These are phyloP conservation scores for Fusarium robinianum DNA, from an alignment of 2,329 filamentous ascomycete species.

Conservation along the genomic window DNA sequence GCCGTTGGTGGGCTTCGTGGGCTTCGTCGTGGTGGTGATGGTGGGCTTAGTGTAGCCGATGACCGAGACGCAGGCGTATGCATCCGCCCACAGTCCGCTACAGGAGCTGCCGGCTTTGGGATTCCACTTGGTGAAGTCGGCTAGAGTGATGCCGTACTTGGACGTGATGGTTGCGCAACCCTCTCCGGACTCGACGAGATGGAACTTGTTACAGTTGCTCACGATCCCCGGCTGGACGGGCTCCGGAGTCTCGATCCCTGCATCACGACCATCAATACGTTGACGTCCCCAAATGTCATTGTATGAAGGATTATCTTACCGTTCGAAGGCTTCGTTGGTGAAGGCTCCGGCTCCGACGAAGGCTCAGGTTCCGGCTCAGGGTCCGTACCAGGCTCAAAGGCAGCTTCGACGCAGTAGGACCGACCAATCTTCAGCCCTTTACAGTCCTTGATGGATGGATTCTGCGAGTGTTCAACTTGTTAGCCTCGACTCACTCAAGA, in stretches of 20 bases:
- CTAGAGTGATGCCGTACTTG: constrained; percentile 9
- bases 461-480: background rate
- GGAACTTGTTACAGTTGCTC: constrained; percentile 22
- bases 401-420: background rate
- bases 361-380: background rate
- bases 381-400: background rate
- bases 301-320: background rate
- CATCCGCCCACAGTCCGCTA: background rate
- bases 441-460: background rate
- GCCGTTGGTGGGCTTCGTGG: constrained; percentile 1
- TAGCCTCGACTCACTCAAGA: background rate
- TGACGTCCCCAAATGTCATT: background rate
- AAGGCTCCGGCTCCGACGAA: background rate
- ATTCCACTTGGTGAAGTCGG: constrained; percentile 10
- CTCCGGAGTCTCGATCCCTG: constrained; percentile 4
- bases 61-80: constrained; percentile 9
- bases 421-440: background rate
- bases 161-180: background rate
- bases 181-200: background rate
- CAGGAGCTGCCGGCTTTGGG: constrained; percentile 3
- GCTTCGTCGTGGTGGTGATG: too few species aligned
- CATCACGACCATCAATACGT: too few species aligned
- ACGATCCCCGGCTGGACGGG: constrained; percentile 20
- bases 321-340: background rate
- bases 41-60: constrained; percentile 11